Conservation (phyloP, 371 early-diverging fungal genomes). For the Syncephalastrum sp. region DNA sequence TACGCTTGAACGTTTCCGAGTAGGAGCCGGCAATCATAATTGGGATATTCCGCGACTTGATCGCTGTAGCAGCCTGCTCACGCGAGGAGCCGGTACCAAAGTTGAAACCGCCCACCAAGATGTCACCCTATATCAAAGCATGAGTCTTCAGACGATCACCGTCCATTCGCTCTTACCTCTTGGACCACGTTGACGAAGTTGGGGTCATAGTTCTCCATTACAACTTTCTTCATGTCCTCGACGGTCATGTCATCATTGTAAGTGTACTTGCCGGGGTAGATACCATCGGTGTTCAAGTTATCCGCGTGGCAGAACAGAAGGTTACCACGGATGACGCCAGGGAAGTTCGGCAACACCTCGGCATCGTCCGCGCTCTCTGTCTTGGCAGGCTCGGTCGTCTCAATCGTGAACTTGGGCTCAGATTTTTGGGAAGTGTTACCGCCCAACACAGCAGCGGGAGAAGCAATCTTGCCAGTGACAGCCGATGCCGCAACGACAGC, state of each 20-base stretch:
- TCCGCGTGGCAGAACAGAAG: constrained; percentile 84
- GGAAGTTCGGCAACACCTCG: constrained; percentile 70
- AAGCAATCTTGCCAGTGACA: constrained; percentile 74
- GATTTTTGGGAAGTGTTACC: constrained; percentile 13
- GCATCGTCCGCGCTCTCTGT: constrained; percentile 22
- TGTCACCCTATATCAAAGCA: constrained; percentile 56
- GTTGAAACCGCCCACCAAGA: constrained; percentile 90
- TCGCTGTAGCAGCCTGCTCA: constrained; percentile 95
- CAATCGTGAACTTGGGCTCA: constrained; percentile 20
- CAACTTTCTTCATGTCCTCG: constrained; percentile 87
- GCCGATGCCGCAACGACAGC: constrained; percentile 92
- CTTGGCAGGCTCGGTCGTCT: constrained; percentile 10
- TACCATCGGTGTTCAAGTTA: constrained; percentile 96
- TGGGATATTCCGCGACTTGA: constrained; percentile 81
- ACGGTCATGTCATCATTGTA: constrained; percentile 90
- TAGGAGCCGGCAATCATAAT: constrained; percentile 88
- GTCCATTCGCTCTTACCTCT: constrained; percentile 24
- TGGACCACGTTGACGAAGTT: constrained; percentile 69
- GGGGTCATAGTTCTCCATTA: constrained; percentile 97
- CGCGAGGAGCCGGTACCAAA: constrained; percentile 96
- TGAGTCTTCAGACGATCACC: background rate
- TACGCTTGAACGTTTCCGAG: constrained; percentile 95
- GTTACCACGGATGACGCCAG: constrained; percentile 71
- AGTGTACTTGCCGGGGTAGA: constrained; percentile 95
- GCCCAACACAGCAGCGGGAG: constrained; percentile 46